Conservation (phyloP, 768 basidiomycete genomes). For the Mycena chlorophos region DNA sequence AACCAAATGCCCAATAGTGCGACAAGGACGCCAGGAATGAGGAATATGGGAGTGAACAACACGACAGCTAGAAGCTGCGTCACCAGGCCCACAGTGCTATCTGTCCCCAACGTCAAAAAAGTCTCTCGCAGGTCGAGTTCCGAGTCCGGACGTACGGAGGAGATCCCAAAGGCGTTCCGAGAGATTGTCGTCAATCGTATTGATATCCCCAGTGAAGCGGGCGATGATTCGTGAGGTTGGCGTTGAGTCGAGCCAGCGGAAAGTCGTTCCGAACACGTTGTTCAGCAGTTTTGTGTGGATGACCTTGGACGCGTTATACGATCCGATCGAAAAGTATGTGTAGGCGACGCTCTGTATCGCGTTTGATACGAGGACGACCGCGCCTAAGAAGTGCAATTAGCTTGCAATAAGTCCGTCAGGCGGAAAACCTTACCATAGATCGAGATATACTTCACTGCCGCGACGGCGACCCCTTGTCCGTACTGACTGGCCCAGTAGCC, state of each 20-base stretch:
- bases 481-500: conserved; percentile 47
- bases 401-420: neutral
- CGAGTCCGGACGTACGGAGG: neutral
- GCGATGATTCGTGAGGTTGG: conserved; percentile 57
- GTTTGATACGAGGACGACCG: neutral
- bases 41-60: conserved; percentile 45
- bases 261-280: conserved; percentile 53
- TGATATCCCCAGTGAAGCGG: conserved; percentile 62
- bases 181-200: neutral
- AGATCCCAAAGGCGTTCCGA: conserved; percentile 33
- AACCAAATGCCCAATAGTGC: conserved; percentile 44
- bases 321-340: conserved; percentile 25
- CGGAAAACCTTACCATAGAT: neutral
- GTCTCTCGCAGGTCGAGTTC: neutral
- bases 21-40: conserved; percentile 45
- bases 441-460: conserved; percentile 37
- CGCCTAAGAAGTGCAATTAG: conserved; percentile 1
- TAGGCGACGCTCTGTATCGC: neutral
- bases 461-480: conserved; percentile 29
- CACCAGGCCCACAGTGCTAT: neutral
- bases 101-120: neutral
- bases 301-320: conserved; percentile 50
- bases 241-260: conserved; percentile 50
- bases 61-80: conserved; percentile 42
- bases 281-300: conserved; percentile 55